These are phyloP conservation scores for Symbiodinium natans DNA, from an alignment of 73 alveolate species.

Conservation along the genomic window DNA sequence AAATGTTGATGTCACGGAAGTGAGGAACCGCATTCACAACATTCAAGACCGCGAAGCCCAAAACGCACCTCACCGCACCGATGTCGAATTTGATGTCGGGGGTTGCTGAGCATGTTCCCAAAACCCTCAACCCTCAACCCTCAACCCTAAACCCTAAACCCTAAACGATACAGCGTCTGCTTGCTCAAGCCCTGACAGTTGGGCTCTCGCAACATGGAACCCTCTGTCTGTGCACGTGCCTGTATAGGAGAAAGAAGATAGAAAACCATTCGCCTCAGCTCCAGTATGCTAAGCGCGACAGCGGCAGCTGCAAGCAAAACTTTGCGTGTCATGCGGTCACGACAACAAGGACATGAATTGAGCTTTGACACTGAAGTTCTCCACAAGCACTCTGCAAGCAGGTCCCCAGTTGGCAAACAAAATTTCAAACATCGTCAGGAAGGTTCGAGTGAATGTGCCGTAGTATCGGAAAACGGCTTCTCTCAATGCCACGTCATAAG, in stretches of 20 bases:
- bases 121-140: background rate
- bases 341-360: no score
- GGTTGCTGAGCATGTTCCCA: no score
- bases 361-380: slow-evolving; percentile 28
- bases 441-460: background rate
- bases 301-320: no score
- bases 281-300: no score
- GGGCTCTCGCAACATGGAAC: no score
- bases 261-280: slow-evolving; percentile 1
- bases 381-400: slow-evolving; percentile 68
- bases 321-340: no score
- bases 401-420: slow-evolving; percentile 75
- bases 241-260: background rate
- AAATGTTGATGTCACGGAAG: background rate
- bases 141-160: background rate
- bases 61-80: slow-evolving; percentile 7
- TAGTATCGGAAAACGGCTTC: background rate
- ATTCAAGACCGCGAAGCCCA: slow-evolving; percentile 68
- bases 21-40: slow-evolving; percentile 12
- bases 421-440: slow-evolving; percentile 3
- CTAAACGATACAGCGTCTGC: no score
- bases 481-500: background rate
- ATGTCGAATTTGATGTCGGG: background rate
- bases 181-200: no score
- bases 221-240: background rate